Conservation (phyloP, 2,329 filamentous ascomycete species). For the Colletotrichum tofieldiae region DNA sequence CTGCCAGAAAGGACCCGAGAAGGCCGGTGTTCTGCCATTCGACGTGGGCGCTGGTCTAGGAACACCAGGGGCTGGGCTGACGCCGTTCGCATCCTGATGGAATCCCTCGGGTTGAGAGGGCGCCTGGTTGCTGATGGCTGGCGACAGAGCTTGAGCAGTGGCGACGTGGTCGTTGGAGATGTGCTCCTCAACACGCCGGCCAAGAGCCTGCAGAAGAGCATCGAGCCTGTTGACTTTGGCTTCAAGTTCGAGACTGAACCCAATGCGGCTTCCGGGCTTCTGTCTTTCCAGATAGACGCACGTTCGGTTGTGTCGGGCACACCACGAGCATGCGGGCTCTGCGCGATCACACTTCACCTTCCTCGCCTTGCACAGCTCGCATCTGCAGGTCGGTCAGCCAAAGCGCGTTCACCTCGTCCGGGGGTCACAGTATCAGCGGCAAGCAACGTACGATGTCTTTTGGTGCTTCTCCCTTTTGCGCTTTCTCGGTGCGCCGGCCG, state of each 20-base stretch:
- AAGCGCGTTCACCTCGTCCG: not conserved
- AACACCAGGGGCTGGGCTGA: conserved; percentile 44
- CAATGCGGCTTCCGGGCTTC: conserved; percentile 76
- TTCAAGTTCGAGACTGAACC: conserved; percentile 74
- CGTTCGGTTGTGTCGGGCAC: conserved; percentile 74
- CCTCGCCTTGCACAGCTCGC: conserved; percentile 62
- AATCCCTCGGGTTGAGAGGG: conserved; percentile 50
- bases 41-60: conserved; percentile 44
- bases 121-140: conserved; percentile 56
- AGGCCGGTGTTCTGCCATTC: conserved; percentile 57
- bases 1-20: conserved; percentile 54
- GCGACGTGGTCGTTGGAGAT: conserved; percentile 54
- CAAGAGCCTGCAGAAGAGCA: conserved; percentile 58
- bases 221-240: conserved; percentile 69
- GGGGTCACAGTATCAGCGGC: conserved; percentile 1
- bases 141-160: conserved; percentile 48
- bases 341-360: conserved; percentile 67
- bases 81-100: conserved; percentile 44
- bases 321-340: conserved; percentile 79
- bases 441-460: conserved; percentile 58
- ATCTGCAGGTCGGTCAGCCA: conserved; percentile 48
- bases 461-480: conserved; percentile 59
- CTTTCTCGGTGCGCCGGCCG: conserved; percentile 52
- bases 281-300: conserved; percentile 81
- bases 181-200: conserved; percentile 60